A percentile compares a stretch with the other conserved stretches of the same genome.
phyloP scores from a whole-genome alignment of 2,329 filamentous ascomycete genomes.

The Thielaviopsis populi region DNA sequence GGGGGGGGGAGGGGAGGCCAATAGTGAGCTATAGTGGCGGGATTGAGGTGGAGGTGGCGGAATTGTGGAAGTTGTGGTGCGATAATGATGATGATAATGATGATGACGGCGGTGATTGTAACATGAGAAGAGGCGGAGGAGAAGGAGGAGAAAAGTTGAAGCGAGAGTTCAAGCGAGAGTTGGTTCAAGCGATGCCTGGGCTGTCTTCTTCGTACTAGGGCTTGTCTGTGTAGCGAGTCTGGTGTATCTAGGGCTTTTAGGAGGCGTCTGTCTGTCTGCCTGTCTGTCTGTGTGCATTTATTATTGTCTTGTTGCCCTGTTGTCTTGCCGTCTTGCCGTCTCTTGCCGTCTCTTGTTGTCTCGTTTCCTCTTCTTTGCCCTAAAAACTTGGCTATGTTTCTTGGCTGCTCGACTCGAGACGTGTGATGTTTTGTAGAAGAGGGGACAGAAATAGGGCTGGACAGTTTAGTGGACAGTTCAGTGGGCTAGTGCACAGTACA shows the following conservation, averaged over 20 bases:
- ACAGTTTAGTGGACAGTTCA: not conserved
- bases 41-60: too few species aligned
- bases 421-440: not conserved
- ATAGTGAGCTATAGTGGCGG: too few species aligned
- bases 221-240: not conserved
- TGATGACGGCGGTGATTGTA: too few species aligned
- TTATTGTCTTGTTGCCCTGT: too few species aligned
- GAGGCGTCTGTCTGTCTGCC: too few species aligned
- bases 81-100: too few species aligned
- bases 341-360: not conserved
- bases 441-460: not conserved
- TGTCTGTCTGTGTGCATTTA: too few species aligned
- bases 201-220: not conserved
- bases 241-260: too few species aligned
- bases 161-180: not conserved
- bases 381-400: too few species aligned
- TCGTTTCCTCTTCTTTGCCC: not conserved
- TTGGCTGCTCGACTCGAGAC: not conserved
- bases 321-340: not conserved
- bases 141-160: not conserved
- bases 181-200: not conserved
- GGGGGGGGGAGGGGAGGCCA: too few species aligned
- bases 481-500: not conserved
- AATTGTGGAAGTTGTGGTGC: too few species aligned
- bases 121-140: too few species aligned